Percentiles rank a stretch among this genome's conserved stretches.
These are phyloP conservation scores for Porogramme epimiltina DNA, from an alignment of 1,284 basidiomycete species.

Conservation along the genomic window DNA sequence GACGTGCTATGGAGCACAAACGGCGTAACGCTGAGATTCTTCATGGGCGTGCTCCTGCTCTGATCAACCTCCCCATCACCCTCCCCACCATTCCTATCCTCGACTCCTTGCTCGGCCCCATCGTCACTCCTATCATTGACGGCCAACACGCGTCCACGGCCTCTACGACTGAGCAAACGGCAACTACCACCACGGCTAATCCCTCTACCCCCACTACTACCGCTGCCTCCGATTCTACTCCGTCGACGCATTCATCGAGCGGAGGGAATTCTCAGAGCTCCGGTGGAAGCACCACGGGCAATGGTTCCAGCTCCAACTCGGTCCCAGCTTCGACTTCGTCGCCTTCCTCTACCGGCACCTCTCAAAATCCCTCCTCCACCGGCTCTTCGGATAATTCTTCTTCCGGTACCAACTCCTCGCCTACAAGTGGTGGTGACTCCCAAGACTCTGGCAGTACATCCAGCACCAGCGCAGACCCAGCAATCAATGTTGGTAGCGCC, in stretches of 20 bases:
- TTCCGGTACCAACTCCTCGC: too few relatives aligned
- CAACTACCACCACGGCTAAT: slow-evolving; percentile 15
- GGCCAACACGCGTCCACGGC: slow-evolving; percentile 20
- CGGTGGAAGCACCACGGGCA: neutral
- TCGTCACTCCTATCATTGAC: slow-evolving; percentile 34
- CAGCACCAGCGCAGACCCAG: neutral
- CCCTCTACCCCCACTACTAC: slow-evolving; percentile 13
- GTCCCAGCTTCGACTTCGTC: neutral
- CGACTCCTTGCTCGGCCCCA: slow-evolving; percentile 35
- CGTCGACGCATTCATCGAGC: too few relatives aligned
- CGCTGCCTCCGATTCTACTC: slow-evolving; percentile 3
- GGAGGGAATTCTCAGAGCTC: too few relatives aligned
- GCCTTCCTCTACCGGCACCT: neutral
- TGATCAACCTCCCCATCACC: slow-evolving; percentile 41
- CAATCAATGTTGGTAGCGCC: neutral
- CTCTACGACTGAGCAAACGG: slow-evolving; percentile 8
- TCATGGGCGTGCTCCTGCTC: slow-evolving; percentile 40
- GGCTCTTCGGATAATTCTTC: too few relatives aligned
- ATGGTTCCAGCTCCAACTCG: neutral
- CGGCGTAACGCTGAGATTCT: slow-evolving; percentile 23
- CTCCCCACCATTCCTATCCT: slow-evolving; percentile 47
- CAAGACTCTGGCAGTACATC: too few relatives aligned
- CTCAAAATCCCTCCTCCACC: neutral
- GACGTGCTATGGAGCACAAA: slow-evolving; percentile 19
- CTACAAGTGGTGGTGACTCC: too few relatives aligned